Evolutionary conservation across 768 basidiomycete species (phyloP).

Genomic region (Grammothele lineata): DNA sequence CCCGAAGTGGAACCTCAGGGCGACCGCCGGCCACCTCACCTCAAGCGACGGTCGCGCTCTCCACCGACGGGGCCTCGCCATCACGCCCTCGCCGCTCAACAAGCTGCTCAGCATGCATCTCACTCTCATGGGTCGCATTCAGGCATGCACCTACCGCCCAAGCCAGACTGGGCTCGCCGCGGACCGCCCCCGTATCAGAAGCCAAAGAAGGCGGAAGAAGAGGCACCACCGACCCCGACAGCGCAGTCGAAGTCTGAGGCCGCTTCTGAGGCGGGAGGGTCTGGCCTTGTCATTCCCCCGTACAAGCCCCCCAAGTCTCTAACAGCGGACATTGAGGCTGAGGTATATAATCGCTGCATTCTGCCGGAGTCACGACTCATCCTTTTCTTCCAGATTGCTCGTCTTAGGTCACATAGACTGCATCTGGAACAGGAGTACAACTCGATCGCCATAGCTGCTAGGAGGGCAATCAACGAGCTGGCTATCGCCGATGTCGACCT

Average conservation of each 20-base stretch:
- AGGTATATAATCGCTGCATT: conserved; percentile 4
- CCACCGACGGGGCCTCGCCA: conserved; percentile 12
- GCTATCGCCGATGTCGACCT: conserved; percentile 59
- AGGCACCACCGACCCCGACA: neutral
- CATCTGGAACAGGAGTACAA: conserved; percentile 10
- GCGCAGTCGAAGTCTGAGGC: no score
- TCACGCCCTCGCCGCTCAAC: no score
- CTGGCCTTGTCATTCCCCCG: conserved; percentile 3
- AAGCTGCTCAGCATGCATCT: no score
- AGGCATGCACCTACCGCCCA: conserved; percentile 9
- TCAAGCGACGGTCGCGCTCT: conserved; percentile 9
- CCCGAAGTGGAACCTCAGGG: neutral
- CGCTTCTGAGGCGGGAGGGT: neutral
- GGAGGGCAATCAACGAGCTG: conserved; percentile 53
- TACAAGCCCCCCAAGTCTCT: conserved; percentile 8
- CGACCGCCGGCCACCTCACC: conserved; percentile 1
- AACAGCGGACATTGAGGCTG: conserved; percentile 5
- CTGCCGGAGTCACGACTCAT: no score
- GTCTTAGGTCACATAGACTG: conserved; percentile 5
- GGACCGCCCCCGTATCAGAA: neutral
- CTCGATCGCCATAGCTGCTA: conserved; percentile 4
- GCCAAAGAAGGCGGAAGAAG: conserved; percentile 1
- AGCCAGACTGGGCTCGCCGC: conserved; percentile 14
- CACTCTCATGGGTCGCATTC: no score
- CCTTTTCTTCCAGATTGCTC: conserved; percentile 5